Conservation (phyloP, 768 basidiomycete species). For the Hemileccinum rubropunctum region DNA sequence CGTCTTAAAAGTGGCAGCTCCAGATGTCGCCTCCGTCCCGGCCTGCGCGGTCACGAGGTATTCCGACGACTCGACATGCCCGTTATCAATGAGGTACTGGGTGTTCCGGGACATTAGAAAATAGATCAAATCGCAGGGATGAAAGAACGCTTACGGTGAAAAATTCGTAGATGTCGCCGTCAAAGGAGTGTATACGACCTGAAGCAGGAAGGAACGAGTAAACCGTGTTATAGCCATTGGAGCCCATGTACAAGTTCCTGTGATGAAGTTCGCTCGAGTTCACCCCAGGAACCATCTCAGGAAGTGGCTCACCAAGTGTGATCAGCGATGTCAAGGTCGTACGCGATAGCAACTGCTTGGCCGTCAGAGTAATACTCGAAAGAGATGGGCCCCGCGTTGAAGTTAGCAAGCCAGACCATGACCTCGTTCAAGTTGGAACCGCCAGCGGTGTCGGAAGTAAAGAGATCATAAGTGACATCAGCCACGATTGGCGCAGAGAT, state of each 20-base stretch:
- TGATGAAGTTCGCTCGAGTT: not conserved
- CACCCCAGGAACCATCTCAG: not conserved
- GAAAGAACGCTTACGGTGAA: constrained; percentile 36
- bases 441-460: constrained; percentile 51
- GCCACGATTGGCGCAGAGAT: constrained; percentile 43
- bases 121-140: not conserved
- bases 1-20: constrained; percentile 54
- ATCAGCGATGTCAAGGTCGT: constrained; percentile 43
- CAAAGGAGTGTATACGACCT: constrained; percentile 45
- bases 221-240: constrained; percentile 52
- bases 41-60: constrained; percentile 59
- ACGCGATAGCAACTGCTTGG: constrained; percentile 42
- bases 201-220: constrained; percentile 45
- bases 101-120: not conserved
- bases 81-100: constrained; percentile 53
- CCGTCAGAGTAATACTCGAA: constrained; percentile 44
- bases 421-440: constrained; percentile 47
- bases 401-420: constrained; percentile 67
- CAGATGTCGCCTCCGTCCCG: constrained; percentile 61
- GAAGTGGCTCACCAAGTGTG: constrained; percentile 42
- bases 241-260: constrained; percentile 56
- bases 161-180: constrained; percentile 52
- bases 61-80: constrained; percentile 47
- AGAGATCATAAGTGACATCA: constrained; percentile 62
- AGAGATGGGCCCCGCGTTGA: constrained; percentile 58